phyloP scores from a whole-genome alignment of 306 rosid species.

The Quercus bicolor region DNA sequence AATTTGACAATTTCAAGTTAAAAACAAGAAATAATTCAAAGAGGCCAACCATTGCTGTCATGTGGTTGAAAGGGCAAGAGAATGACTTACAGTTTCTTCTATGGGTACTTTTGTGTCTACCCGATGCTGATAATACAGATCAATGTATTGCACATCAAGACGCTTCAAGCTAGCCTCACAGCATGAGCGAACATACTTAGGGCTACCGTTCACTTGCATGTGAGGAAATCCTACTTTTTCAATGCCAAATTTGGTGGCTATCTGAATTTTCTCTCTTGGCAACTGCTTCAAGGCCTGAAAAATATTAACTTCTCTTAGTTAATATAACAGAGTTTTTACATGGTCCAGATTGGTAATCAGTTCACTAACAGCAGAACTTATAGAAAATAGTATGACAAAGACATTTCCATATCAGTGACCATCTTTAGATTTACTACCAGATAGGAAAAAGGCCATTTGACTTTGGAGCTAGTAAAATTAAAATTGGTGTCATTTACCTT shows the following conservation, averaged over 20 bases:
- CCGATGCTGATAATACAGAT: constrained; percentile 78
- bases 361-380: not conserved
- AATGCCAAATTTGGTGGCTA: constrained; percentile 78
- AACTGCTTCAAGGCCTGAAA: constrained; percentile 61
- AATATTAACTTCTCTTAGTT: not conserved
- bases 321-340: not conserved
- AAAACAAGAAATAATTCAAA: not conserved
- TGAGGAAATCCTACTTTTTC: not conserved
- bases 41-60: not conserved
- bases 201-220: constrained; percentile 44
- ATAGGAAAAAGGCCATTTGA: not conserved
- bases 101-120: constrained; percentile 52
- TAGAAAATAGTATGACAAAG: not conserved
- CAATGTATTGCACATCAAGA: constrained; percentile 63
- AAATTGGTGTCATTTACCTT: constrained; percentile 15
- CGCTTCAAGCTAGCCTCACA: constrained; percentile 81
- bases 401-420: too few relatives aligned
- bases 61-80: not conserved
- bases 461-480: not conserved
- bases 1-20: not conserved
- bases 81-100: constrained; percentile 60
- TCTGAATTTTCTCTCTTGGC: constrained; percentile 62
- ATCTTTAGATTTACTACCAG: not conserved
- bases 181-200: constrained; percentile 60
- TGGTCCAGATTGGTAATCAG: not conserved